phyloP scores from a whole-genome alignment of 2,329 filamentous ascomycete genomes.

The Balansia obtecta region DNA sequence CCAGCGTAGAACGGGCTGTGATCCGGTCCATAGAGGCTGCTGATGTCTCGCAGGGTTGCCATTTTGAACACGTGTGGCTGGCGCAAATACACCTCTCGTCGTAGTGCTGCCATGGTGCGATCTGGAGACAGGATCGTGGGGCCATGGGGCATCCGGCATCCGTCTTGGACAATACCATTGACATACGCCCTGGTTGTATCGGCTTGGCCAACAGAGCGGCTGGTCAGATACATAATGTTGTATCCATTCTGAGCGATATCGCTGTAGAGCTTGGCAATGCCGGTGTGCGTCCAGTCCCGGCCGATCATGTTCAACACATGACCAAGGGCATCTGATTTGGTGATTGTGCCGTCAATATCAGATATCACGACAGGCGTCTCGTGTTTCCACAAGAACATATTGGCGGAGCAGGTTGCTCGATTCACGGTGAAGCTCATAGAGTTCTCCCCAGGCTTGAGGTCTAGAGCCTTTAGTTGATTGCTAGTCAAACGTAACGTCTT shows the following conservation, averaged over 20 bases:
- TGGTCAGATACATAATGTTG: constrained; percentile 97
- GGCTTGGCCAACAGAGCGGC: constrained; percentile 83
- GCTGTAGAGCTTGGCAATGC: constrained; percentile 92
- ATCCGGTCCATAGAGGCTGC: constrained; percentile 68
- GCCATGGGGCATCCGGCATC: constrained; percentile 72
- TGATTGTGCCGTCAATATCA: constrained; percentile 97
- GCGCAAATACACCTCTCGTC: constrained; percentile 84
- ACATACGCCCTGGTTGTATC: constrained; percentile 85
- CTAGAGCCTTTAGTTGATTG: constrained; percentile 79
- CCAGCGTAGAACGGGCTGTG: constrained; percentile 88
- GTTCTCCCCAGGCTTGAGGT: constrained; percentile 77
- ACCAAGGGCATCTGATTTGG: constrained; percentile 88
- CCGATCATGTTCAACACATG: constrained; percentile 96
- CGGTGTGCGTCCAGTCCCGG: constrained; percentile 93
- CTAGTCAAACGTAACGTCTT: constrained; percentile 93
- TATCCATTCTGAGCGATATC: constrained; percentile 94
- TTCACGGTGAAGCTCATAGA: constrained; percentile 95
- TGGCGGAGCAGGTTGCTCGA: constrained; percentile 78
- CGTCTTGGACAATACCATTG: constrained; percentile 78
- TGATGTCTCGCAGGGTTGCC: constrained; percentile 91
- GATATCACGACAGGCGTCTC: constrained; percentile 93
- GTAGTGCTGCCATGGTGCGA: constrained; percentile 81
- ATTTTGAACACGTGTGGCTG: constrained; percentile 99
- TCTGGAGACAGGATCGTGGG: constrained; percentile 94
- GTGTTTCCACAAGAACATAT: constrained; percentile 88